Evolutionary conservation across 768 basidiomycete species (phyloP).

Genomic region (Boletus reticuloceps): DNA sequence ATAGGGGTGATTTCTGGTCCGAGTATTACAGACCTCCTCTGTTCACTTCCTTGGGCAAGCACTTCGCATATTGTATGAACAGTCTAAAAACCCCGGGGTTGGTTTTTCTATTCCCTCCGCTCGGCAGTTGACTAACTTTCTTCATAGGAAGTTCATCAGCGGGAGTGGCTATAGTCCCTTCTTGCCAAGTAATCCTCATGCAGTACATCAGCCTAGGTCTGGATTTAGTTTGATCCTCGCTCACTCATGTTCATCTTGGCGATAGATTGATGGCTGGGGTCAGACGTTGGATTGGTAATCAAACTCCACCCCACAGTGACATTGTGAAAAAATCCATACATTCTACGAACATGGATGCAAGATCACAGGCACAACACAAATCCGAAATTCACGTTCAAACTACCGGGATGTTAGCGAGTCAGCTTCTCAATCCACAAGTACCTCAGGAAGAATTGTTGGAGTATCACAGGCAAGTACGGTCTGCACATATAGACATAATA

Average conservation of each 20-base stretch:
- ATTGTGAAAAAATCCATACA: slow-evolving; percentile 39
- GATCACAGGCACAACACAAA: slow-evolving; percentile 25
- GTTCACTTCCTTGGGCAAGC: slow-evolving; percentile 83
- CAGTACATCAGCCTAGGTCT: slow-evolving; percentile 40
- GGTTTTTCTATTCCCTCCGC: slow-evolving; percentile 14
- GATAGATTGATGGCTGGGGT: slow-evolving; percentile 75
- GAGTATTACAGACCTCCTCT: slow-evolving; percentile 85
- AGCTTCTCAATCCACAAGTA: slow-evolving; percentile 61
- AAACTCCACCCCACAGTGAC: slow-evolving; percentile 41
- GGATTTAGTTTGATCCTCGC: slow-evolving; percentile 21
- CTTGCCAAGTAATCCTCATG: slow-evolving; percentile 49
- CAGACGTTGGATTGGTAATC: slow-evolving; percentile 70
- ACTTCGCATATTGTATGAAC: slow-evolving; percentile 93
- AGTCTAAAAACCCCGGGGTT: slow-evolving; percentile 82
- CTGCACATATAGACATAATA: not conserved
- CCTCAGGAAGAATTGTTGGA: slow-evolving; percentile 63
- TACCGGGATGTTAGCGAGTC: slow-evolving; percentile 56
- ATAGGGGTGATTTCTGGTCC: slow-evolving; percentile 76
- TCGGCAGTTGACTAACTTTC: not conserved
- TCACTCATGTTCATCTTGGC: not conserved
- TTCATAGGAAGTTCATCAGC: slow-evolving; percentile 60
- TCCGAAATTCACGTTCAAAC: slow-evolving; percentile 36
- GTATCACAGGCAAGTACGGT: slow-evolving; percentile 59
- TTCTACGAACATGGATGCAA: slow-evolving; percentile 26
- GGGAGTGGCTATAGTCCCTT: slow-evolving; percentile 77